Conservation (phyloP, 2,329 filamentous ascomycete genomes). For the Phyllosticta capitalensis region DNA sequence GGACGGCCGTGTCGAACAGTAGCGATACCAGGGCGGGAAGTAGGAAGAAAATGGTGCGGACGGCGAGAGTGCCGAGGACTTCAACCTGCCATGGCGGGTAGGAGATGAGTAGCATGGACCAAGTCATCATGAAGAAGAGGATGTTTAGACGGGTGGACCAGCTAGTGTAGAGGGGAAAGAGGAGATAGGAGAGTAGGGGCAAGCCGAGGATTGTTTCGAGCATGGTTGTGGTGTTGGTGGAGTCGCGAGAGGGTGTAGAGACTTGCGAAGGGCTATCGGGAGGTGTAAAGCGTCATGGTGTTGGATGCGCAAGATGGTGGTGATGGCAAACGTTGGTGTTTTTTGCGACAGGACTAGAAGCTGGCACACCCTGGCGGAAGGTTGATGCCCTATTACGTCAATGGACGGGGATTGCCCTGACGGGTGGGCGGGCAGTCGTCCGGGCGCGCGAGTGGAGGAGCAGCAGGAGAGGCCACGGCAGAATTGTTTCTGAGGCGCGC, state of each 20-base stretch:
- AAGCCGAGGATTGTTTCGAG: conserved; percentile 20
- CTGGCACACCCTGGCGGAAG: no score
- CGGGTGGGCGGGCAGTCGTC: no score
- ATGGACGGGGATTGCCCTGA: no score
- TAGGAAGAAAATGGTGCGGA: conserved; percentile 62
- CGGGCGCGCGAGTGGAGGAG: no score
- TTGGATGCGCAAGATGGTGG: neutral
- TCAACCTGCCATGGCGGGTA: conserved; percentile 69
- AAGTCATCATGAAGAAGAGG: conserved; percentile 84
- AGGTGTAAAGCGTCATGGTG: neutral
- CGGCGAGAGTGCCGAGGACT: conserved; percentile 56
- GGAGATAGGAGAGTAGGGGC: conserved; percentile 51
- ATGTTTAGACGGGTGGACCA: conserved; percentile 63
- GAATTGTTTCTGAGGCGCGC: neutral
- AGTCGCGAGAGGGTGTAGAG: neutral
- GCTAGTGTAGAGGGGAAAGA: conserved; percentile 62
- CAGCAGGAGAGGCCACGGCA: no score
- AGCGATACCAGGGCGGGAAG: conserved; percentile 65
- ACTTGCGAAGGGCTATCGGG: neutral
- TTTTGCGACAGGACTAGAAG: neutral
- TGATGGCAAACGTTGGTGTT: neutral
- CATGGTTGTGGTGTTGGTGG: conserved; percentile 1
- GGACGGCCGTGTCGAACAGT: conserved; percentile 59
- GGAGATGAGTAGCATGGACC: conserved; percentile 72
- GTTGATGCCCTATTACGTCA: no score